Conservation (phyloP, 176 grass and related monocot genomes). For the Carex myosuroides region DNA sequence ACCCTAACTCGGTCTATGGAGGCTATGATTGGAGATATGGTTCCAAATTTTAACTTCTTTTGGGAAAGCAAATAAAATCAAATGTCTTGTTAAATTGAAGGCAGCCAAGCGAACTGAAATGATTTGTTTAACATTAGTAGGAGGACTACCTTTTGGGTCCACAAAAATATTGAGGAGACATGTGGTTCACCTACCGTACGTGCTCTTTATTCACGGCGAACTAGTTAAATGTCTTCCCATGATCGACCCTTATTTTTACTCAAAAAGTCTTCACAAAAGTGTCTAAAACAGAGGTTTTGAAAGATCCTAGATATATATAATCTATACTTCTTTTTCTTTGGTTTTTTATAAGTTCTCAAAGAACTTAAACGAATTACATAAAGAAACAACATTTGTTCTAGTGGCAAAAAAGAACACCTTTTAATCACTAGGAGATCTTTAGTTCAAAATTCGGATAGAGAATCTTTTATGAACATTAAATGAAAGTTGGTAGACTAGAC, state of each 20-base stretch:
- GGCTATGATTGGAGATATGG: slow-evolving; percentile 15
- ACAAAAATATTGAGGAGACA: neutral
- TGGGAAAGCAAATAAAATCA: slow-evolving; percentile 22
- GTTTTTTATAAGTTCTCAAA: too few relatives aligned
- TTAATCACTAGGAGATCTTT: too few relatives aligned
- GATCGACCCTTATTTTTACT: too few relatives aligned
- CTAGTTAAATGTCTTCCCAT: neutral
- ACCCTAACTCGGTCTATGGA: neutral
- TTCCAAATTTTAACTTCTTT: slow-evolving; percentile 25
- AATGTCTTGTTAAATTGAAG: slow-evolving; percentile 19
- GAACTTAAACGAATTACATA: too few relatives aligned
- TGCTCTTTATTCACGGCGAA: neutral
- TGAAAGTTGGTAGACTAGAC: too few relatives aligned
- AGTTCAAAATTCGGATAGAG: too few relatives aligned
- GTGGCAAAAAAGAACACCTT: too few relatives aligned
- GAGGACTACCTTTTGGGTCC: neutral
- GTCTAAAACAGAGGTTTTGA: neutral
- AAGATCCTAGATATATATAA: neutral
- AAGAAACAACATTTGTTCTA: too few relatives aligned
- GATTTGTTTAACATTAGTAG: slow-evolving; percentile 11
- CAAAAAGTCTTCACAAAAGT: too few relatives aligned
- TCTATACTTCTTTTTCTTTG: neutral
- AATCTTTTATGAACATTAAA: too few relatives aligned
- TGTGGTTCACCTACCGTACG: slow-evolving; percentile 18
- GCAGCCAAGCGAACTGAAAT: neutral